Evolutionary conservation across 2,329 filamentous ascomycete genomes (phyloP), one percentile per base, ranked within the genome.

Genomic region (Rhinocladiella mackenziei): DNA sequence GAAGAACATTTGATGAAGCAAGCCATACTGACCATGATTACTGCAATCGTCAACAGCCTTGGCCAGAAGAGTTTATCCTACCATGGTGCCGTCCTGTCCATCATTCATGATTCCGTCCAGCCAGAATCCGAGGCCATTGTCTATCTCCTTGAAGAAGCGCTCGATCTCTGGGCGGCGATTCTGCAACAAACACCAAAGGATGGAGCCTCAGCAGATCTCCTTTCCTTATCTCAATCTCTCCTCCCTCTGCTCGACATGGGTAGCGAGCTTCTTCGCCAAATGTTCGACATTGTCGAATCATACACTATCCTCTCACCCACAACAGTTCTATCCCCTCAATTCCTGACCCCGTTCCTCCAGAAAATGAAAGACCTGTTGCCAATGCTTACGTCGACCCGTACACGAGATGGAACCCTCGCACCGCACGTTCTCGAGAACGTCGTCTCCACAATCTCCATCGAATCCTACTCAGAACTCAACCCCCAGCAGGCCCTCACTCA

Each of bases 1-100:
- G 84, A 94, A 48, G 86, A 92, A 59, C 87, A 89, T 65, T 79
- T 97, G 64, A 85, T 96, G 73, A 97, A 97, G 65, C 89, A 96
- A 65, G 82, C 88, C 1, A 89, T 97, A 39, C 76, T 97, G 45
- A 86, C 85, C 2, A 84, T 97, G 28, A 80, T 97, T 39, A 76
- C 86, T 1, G 83, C 88, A 2, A 73, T 98, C 10, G 86, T 94
- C n/a, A 81, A 81, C 60, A 85, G 89, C 1, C 86, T 97, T 78
- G 87, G 84, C 47, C 75, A 78, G 9, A 77, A 84, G 7, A 92
- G 88, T 3, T 76, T 83, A 50, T 76, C 81, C 13, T 95, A 94
- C 56, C 88, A 96, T 53, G 66, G 75, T 11, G 73, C 89, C 39
- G 85, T 96, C 56, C 69, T 95, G 13, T 89, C 91, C 0, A 76